A percentile compares a stretch with the other conserved stretches of the same genome.
Evolutionary conservation across 441 rosid species (phyloP).

Genomic region (Biscutella laevigata): DNA sequence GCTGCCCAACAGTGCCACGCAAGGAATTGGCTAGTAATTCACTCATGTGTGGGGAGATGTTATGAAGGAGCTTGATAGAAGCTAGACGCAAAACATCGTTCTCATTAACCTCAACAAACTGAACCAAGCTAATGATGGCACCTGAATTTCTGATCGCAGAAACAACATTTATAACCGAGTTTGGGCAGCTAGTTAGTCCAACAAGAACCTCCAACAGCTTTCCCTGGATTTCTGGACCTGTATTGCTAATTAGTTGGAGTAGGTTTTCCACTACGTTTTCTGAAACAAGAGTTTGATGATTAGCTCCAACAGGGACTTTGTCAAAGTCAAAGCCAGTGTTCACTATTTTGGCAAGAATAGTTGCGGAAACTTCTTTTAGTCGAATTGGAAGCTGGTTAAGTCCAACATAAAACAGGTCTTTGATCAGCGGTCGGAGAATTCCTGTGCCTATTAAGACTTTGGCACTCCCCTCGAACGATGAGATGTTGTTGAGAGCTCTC

Average conservation of each 20-base stretch:
- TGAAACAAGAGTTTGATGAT: conserved; percentile 73
- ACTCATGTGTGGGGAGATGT: conserved; percentile 76
- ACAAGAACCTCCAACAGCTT: conserved; percentile 90
- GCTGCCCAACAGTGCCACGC: conserved; percentile 77
- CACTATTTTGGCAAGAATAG: conserved; percentile 83
- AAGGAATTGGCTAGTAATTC: conserved; percentile 73
- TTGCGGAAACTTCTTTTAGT: conserved; percentile 82
- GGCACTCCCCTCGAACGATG: conserved; percentile 70
- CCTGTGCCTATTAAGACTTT: conserved; percentile 68
- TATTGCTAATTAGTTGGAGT: conserved; percentile 83
- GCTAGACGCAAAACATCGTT: conserved; percentile 64
- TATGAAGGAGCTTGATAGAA: conserved; percentile 73
- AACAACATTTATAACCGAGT: conserved; percentile 63
- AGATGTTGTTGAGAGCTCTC: conserved; percentile 77
- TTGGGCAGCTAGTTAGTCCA: conserved; percentile 68
- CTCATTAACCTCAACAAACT: conserved; percentile 67
- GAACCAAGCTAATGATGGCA: conserved; percentile 87
- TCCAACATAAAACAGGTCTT: conserved; percentile 74
- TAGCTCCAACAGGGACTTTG: conserved; percentile 51
- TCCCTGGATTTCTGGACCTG: conserved; percentile 90
- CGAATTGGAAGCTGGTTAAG: conserved; percentile 73
- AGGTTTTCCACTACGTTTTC: conserved; percentile 69
- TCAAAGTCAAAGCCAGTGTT: conserved; percentile 69
- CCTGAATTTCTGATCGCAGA: conserved; percentile 85
- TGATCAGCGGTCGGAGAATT: conserved; percentile 82